Base-by-base conservation (phyloP, 805 yeast genomes). In the Kodamaea kaohsiungensis region DNA sequence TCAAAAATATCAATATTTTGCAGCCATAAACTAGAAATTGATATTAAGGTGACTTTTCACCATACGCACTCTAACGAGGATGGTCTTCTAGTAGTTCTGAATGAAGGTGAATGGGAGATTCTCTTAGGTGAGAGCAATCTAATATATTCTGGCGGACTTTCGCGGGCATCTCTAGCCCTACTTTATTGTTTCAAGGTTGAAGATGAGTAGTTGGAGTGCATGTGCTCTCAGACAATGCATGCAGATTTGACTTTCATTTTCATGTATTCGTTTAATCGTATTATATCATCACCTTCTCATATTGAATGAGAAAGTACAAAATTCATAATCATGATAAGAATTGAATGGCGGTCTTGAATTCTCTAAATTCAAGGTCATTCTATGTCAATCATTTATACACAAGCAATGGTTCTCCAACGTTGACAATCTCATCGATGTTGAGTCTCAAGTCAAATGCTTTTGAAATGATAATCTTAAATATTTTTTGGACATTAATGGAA, bases 401-500 rank as follows among this genome's bases (percentile, higher is more conserved):
- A 50, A 93, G 77, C 25, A 93, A 77, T 3, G 99, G 99, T 67
- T 93, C 98, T n/a, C 98, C 99, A 19, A 85, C 80, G 57, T 86
- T 86, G 46, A 80, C 80, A 43, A 91, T 87, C 69, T 93, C 98
- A 1, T 95, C 96, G 16, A 93, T 79, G 49, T 87, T 88, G 61
- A 93, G 75, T 59, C 85, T 85, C 62, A 93, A 75, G 67, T 91
- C 97, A 68, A 93, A 93, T 3, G 96, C 95, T 67, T 91, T 92
- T 22, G 96, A 87, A 45, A 93, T 81, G 25, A 93, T 87, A 42
- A 93, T 84, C 70, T 95, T 95, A 77, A 93, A 93, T 25, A 93
- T 91, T 72, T 92, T 92, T 66, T 92, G 97, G 18, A 93, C 89
- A 61, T 93, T 95, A 57, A 95, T 89, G 1, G 97, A 90, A 61